Base-by-base conservation (phyloP, 2,329 filamentous ascomycete species). In the Fusarium piperis region DNA sequence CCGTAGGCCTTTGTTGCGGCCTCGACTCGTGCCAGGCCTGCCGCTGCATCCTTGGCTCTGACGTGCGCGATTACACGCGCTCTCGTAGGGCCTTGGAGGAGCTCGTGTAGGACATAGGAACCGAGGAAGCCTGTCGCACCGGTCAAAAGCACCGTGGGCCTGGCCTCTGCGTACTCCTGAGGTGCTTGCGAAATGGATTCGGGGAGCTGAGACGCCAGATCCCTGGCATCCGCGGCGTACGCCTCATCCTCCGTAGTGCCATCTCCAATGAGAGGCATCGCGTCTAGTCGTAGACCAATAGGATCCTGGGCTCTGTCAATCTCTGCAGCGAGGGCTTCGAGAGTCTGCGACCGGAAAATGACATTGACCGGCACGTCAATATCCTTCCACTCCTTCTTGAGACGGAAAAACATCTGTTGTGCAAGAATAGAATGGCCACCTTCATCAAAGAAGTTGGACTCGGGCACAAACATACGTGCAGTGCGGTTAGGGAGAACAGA, bases 101-200 rank as follows among this genome's bases (percentile, higher is more conserved):
- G 82, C 64, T 96, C 93, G 51, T 87, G 87, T 16, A 97, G 84
- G n/a, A 97, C 85, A 77, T 94, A 95, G 0, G 92, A 89, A 32
- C 94, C 94, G 26, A 97, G 81, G 84, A 97, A 97, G 36, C 60
- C 51, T 26, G 60, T 97, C 6, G 92, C 93, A 46, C 94, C 94
- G 9, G 94, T 97, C 13, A 57, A 57, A 28, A 57, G 53, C 16
- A 95, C 87, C 1, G 91, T 94, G 67, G 81, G 63, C 64, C 80
- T 57, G 70, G 80, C 74, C 8, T 78, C 71, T 16, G 65, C 28
- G 20, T 67, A 41, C 18, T 64, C 36, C 39, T 44, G 44, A 13
- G 56, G 67, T 33, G 59, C 59, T 32, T 38, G 33, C 13, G 35
- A 23, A 46, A 74, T 64, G 26, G 63, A 75, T 38, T 71, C 71